These are phyloP conservation scores for Pseudogymnoascus sp. DNA, from an alignment of 2,329 filamentous ascomycete species.

Conservation along the genomic window DNA sequence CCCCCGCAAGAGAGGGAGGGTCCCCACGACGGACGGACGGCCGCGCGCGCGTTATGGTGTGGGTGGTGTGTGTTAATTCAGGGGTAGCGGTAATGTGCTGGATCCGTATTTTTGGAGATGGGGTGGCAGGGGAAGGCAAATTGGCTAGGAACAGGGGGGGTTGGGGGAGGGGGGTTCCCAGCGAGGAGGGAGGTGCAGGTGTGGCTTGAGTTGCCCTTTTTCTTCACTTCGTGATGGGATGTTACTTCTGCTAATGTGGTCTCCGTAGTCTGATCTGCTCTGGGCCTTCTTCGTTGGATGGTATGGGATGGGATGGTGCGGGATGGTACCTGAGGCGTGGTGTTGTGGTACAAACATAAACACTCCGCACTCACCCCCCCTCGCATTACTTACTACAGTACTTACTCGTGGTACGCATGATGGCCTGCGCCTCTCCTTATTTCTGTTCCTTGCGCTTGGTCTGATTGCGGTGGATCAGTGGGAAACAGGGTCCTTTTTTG, in stretches of 20 bases:
- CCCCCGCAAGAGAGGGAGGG: not conserved
- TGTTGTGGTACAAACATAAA: not conserved
- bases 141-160: not conserved
- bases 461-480: not conserved
- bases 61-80: not conserved
- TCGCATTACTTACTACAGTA: not conserved
- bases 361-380: too few species aligned
- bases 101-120: not conserved
- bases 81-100: not conserved
- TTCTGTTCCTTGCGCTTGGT: not conserved
- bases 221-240: not conserved
- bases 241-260: not conserved
- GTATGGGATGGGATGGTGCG: not conserved
- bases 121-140: not conserved
- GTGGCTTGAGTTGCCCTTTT: not conserved
- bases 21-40: not conserved
- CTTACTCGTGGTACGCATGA: not conserved
- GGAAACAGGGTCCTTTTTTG: not conserved
- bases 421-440: not conserved
- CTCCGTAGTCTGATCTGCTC: not conserved
- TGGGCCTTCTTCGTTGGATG: not conserved
- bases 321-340: not conserved
- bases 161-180: not conserved
- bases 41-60: not conserved
- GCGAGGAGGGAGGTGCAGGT: not conserved